Percentiles rank a stretch among this genome's conserved stretches.
Evolutionary conservation across 2,329 filamentous ascomycete genomes (phyloP).

Genomic region (Claviceps purpurea): DNA sequence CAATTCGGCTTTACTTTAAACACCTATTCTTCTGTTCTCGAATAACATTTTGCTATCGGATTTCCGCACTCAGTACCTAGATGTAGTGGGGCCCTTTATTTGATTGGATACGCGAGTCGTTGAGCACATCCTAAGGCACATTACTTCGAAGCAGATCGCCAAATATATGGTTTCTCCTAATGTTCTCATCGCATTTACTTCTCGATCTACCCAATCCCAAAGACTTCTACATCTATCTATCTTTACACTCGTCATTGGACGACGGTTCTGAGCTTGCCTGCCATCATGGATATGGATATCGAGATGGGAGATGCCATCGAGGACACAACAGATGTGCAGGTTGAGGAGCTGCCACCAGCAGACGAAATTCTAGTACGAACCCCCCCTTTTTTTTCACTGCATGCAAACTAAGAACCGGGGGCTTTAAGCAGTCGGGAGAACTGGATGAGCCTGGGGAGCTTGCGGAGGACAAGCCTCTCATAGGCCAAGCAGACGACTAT

Average conservation of each 20-base stretch:
- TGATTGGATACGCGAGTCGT: no score
- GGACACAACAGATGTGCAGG: slow-evolving; percentile 14
- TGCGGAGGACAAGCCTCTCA: slow-evolving; percentile 19
- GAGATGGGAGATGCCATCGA: slow-evolving; percentile 55
- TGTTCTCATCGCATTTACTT: no score
- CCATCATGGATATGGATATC: slow-evolving; percentile 51
- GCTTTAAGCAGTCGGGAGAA: slow-evolving; percentile 20
- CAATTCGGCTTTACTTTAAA: no score
- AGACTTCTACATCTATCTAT: neutral
- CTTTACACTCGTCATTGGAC: no score
- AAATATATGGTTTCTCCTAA: no score
- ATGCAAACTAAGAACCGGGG: slow-evolving; percentile 6
- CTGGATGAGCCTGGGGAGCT: slow-evolving; percentile 26
- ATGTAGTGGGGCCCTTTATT: no score
- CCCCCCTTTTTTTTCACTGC: neutral
- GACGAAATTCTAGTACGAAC: slow-evolving; percentile 24
- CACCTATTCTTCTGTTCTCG: no score
- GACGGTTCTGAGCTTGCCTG: neutral
- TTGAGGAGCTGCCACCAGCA: slow-evolving; percentile 15
- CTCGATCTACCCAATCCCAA: no score
- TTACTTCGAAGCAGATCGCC: no score
- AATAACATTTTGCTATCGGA: no score
- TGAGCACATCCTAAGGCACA: no score
- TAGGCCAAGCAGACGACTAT: slow-evolving; percentile 1
- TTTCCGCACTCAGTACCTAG: no score